phyloP scores from a whole-genome alignment of 78 protist species.

The Dictyostelium purpureum region DNA sequence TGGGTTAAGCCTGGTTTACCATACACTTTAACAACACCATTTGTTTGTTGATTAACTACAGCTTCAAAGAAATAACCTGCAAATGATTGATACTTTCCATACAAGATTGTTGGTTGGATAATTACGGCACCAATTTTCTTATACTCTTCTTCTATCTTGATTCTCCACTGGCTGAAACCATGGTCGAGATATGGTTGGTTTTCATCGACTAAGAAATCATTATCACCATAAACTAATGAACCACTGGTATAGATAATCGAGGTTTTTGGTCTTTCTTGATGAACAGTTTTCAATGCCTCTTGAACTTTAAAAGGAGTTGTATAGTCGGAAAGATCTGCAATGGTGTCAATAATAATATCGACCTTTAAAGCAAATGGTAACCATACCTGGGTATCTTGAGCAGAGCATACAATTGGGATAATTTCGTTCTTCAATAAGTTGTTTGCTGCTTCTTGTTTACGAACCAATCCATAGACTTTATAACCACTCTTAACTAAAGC shows the following conservation, averaged over 20 bases:
- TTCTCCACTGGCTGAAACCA: not conserved
- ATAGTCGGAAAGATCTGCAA: not conserved
- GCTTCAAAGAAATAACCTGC: conserved; percentile 9
- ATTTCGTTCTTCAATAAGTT: not conserved
- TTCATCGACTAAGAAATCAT: not conserved
- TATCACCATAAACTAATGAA: not conserved
- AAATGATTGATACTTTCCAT: not conserved
- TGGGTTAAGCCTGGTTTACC: not conserved
- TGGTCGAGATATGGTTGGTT: not conserved
- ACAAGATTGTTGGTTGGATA: not conserved
- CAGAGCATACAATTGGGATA: not conserved
- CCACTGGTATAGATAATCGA: conserved; percentile 1
- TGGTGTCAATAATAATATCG: not conserved
- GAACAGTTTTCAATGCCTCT: not conserved
- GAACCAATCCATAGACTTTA: conserved; percentile 32
- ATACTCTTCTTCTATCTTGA: not conserved
- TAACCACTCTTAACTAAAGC: conserved; percentile 20
- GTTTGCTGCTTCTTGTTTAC: not conserved
- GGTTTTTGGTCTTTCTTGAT: not conserved
- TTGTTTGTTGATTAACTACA: not conserved
- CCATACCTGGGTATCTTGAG: not conserved
- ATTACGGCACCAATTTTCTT: not conserved
- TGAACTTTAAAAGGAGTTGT: conserved; percentile 2
- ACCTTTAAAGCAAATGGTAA: not conserved
- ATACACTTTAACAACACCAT: not conserved